Conservation (phyloP, 129 eudicot species). For the Ambrosia trifida region DNA sequence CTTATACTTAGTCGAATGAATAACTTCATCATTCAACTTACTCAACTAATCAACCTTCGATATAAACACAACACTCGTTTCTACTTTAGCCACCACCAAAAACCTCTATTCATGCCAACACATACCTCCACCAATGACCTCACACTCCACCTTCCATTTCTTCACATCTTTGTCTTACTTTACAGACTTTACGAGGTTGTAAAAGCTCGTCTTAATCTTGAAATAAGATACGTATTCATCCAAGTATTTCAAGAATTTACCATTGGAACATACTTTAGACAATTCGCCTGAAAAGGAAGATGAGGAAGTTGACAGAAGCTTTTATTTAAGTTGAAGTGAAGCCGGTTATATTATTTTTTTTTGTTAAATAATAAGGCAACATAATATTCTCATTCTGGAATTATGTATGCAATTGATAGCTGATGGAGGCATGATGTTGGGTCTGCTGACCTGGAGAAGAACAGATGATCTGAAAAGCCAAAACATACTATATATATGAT, state of each 20-base stretch:
- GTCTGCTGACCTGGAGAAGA: too few relatives aligned
- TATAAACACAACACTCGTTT: conserved; percentile 44
- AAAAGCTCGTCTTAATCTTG: conserved; percentile 49
- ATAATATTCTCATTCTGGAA: conserved; percentile 73
- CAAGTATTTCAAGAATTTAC: conserved; percentile 47
- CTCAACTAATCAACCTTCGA: conserved; percentile 66
- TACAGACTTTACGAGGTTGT: conserved; percentile 44
- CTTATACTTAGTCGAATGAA: conserved; percentile 64
- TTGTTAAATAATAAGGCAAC: conserved; percentile 69
- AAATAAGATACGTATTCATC: conserved; percentile 64
- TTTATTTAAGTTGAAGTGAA: too few relatives aligned
- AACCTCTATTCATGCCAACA: conserved; percentile 49
- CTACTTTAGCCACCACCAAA: conserved; percentile 80
- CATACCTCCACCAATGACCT: background rate
- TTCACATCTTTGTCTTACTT: conserved; percentile 35
- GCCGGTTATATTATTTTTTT: too few relatives aligned
- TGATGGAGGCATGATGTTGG: conserved; percentile 53
- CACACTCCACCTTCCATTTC: conserved; percentile 52
- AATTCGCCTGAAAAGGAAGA: conserved; percentile 38
- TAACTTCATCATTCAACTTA: conserved; percentile 53
- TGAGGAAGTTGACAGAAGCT: too few relatives aligned
- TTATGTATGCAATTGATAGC: conserved; percentile 51
- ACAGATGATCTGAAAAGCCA: too few relatives aligned
- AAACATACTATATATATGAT: too few relatives aligned
- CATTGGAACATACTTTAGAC: conserved; percentile 47